These are phyloP conservation scores for Endothia cerciana DNA, from an alignment of 2,329 filamentous ascomycete genomes.

Conservation along the genomic window DNA sequence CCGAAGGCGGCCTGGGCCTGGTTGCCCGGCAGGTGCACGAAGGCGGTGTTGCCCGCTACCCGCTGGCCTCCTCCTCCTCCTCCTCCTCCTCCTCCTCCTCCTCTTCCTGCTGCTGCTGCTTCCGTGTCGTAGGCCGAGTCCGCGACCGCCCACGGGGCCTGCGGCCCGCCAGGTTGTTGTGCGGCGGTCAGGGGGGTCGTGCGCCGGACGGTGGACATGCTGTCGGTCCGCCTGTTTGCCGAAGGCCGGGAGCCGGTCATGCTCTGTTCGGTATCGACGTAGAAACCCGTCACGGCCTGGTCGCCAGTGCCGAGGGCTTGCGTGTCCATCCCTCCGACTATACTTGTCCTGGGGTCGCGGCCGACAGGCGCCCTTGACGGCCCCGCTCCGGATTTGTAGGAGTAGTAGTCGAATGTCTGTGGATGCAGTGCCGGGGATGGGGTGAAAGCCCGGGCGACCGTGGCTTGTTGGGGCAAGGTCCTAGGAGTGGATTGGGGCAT, in stretches of 20 bases:
- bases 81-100: not conserved
- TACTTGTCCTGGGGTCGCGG: not conserved
- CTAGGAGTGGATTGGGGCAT: slow-evolving; percentile 18
- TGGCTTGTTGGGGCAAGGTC: slow-evolving; percentile 18
- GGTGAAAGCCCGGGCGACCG: slow-evolving; percentile 20
- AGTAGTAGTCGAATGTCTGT: slow-evolving; percentile 22
- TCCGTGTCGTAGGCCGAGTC: slow-evolving; percentile 21
- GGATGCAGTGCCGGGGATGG: slow-evolving; percentile 16
- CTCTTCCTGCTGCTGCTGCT: not conserved
- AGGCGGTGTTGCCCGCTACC: slow-evolving; percentile 6
- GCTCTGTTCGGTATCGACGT: slow-evolving; percentile 12
- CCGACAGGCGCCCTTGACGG: not conserved
- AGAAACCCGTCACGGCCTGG: slow-evolving; percentile 17
- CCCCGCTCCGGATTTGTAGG: slow-evolving; percentile 7
- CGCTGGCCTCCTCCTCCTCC: too few species aligned
- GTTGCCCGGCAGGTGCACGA: slow-evolving; percentile 13
- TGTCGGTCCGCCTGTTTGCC: slow-evolving; percentile 8
- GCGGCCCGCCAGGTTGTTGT: not conserved
- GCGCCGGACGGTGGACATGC: slow-evolving; percentile 20
- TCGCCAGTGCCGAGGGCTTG: slow-evolving; percentile 4
- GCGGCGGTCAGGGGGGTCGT: slow-evolving; percentile 7
- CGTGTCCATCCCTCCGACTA: slow-evolving; percentile 10
- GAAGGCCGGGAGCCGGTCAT: slow-evolving; percentile 10
- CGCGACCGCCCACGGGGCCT: not conserved
- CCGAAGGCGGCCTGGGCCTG: not conserved